These are phyloP conservation scores for Cutaneotrichosporon cutaneum DNA, from an alignment of 1,284 basidiomycete genomes.

Conservation along the genomic window DNA sequence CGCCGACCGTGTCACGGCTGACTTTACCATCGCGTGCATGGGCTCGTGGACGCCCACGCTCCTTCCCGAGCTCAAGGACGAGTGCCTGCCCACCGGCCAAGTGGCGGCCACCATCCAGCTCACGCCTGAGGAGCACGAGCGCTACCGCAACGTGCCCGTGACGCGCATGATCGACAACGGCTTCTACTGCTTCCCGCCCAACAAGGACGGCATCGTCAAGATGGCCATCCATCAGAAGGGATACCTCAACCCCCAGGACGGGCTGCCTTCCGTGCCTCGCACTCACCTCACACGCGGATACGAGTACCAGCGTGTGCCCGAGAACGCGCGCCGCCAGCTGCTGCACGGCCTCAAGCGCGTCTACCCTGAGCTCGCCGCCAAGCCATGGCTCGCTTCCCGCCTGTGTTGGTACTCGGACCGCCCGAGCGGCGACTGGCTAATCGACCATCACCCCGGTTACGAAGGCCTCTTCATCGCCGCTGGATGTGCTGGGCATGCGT, in stretches of 20 bases:
- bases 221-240: slow-evolving; percentile 48
- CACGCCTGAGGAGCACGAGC: slow-evolving; percentile 61
- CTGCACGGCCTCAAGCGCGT: slow-evolving; percentile 16
- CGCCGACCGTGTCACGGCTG: slow-evolving; percentile 53
- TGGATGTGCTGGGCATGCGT: slow-evolving; percentile 48
- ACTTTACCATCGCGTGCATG: slow-evolving; percentile 36
- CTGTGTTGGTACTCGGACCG: slow-evolving; percentile 47
- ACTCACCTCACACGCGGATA: slow-evolving; percentile 13
- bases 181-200: slow-evolving; percentile 68
- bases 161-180: slow-evolving; percentile 67
- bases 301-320: slow-evolving; percentile 15
- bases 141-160: slow-evolving; percentile 64
- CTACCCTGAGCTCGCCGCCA: slow-evolving; percentile 28
- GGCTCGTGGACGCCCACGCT: slow-evolving; percentile 44
- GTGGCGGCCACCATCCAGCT: slow-evolving; percentile 69
- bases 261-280: slow-evolving; percentile 14
- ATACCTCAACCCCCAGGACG: slow-evolving; percentile 30
- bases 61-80: slow-evolving; percentile 20
- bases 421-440: slow-evolving; percentile 47
- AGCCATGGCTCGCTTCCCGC: slow-evolving; percentile 24
- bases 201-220: slow-evolving; percentile 38
- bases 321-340: slow-evolving; percentile 13
- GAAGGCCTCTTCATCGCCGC: slow-evolving; percentile 38
- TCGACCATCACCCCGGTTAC: slow-evolving; percentile 39
- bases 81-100: slow-evolving; percentile 56